Percentiles rank a stretch among this genome's conserved stretches.
Conservation (phyloP, 169 alveolate species). For the Plasmodium fragile region DNA sequence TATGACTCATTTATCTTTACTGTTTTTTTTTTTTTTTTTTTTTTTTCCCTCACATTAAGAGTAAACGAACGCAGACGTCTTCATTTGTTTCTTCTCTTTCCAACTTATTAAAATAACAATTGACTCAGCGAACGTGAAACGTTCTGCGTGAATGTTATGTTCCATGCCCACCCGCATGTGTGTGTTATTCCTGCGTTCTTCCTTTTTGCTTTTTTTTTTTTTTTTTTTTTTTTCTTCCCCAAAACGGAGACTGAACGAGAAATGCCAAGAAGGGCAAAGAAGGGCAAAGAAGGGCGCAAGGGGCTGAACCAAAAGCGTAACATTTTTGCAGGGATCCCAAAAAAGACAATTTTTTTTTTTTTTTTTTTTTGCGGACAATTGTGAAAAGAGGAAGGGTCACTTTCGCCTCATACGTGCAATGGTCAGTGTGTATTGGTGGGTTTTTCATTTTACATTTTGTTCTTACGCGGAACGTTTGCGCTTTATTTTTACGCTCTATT, state of each 20-base stretch:
- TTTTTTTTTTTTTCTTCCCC: neutral
- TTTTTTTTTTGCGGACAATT: neutral
- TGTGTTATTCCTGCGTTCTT: neutral
- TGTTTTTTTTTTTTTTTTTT: neutral
- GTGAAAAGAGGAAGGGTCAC: neutral
- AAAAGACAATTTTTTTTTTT: neutral
- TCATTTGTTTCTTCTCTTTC: neutral
- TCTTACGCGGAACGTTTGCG: neutral
- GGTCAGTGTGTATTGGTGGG: neutral
- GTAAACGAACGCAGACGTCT: neutral
- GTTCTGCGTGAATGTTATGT: neutral
- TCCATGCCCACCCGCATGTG: neutral
- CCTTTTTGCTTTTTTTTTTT: neutral
- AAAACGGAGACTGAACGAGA: conserved; percentile 5
- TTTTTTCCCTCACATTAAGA: neutral
- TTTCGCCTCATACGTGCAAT: neutral
- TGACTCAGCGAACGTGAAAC: neutral
- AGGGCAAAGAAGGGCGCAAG: neutral
- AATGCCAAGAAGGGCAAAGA: neutral
- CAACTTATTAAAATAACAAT: neutral
- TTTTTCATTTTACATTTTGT: neutral
- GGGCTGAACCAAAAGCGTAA: neutral
- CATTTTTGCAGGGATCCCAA: neutral
- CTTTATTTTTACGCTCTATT: neutral
- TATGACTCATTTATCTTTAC: neutral